phyloP scores from a whole-genome alignment of 768 basidiomycete species.

The Mycena metata region DNA sequence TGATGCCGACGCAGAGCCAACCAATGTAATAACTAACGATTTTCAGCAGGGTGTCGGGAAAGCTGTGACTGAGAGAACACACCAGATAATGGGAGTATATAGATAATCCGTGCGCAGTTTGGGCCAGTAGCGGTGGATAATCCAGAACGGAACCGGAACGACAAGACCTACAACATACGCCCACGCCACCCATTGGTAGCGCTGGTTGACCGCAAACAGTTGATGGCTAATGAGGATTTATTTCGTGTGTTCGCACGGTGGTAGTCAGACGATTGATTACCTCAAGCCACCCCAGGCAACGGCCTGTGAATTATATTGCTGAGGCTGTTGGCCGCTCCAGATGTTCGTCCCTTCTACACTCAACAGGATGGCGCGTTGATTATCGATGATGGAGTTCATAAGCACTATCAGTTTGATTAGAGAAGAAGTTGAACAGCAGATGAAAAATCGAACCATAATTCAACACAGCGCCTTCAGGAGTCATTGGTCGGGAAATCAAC shows the following conservation, averaged over 20 bases:
- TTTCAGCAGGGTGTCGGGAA: neutral
- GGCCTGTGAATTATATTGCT: constrained; percentile 66
- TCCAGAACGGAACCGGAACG: constrained; percentile 68
- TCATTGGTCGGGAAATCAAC: neutral
- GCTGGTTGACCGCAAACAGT: constrained; percentile 57
- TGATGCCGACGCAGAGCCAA: constrained; percentile 65
- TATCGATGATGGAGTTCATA: constrained; percentile 71
- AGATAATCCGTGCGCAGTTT: constrained; percentile 60
- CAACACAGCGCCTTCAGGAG: constrained; percentile 49
- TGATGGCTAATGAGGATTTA: constrained; percentile 47
- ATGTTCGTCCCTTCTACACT: constrained; percentile 70
- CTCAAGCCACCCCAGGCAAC: constrained; percentile 66
- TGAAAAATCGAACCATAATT: constrained; percentile 54
- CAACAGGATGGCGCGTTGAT: constrained; percentile 63
- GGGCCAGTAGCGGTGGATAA: constrained; percentile 59
- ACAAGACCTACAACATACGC: constrained; percentile 62
- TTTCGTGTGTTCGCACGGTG: too few species aligned
- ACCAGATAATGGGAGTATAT: constrained; percentile 63
- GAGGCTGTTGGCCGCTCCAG: constrained; percentile 63
- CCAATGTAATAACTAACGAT: constrained; percentile 58
- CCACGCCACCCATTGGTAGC: constrained; percentile 66
- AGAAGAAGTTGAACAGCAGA: neutral
- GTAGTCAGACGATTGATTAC: constrained; percentile 39
- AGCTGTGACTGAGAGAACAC: constrained; percentile 17
- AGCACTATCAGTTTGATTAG: constrained; percentile 51